Base-by-base conservation (phyloP, 371 early-diverging fungal species). In the Lichtheimia ramosa region DNA sequence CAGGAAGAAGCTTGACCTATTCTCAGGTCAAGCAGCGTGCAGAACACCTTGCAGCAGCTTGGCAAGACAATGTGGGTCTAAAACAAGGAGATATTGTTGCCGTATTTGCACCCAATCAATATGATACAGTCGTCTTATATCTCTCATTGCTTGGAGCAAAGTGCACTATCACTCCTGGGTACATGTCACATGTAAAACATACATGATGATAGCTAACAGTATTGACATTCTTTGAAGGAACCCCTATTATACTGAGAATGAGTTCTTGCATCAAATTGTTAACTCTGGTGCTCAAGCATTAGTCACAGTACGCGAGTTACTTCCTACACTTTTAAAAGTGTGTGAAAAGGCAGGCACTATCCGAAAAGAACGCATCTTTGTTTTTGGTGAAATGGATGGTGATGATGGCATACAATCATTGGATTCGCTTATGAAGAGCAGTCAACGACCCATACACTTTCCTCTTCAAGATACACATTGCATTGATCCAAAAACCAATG, bases 51-150 rank as follows among this genome's bases (percentile, higher is more conserved):
- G 89, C 89, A 21, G 75, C 81, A 10, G 91, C 90, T n/a, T 78
- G 92, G 70, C 61, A 27, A n/a, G 58, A 76, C 61, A 71, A 84
- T 56, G 59, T 82, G 14, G 74, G 75, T 4, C 68, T 90, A 42
- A 68, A 82, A 56, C 71, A 70, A 53, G 83, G 91, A 52, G 88
- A 91, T 58, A 83, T 87, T 15, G 75, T 91, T 23, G 90, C 85
- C 12, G 65, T 88, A 10, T 87, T 87, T 61, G 74, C 90, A 14
- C 89, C 89, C 28, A 94, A 93, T 49, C 75, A 77, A 48, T 63
- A 67, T 43, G 71, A 77, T 42, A 74, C 74, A 61, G 58, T 65
- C 48, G 51, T 74, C 12, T 52, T 78, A 0, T 71, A 73, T 28
- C 64, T 75, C 20, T 78, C 78, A 8, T 46, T 77, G 21, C 54